phyloP scores from a whole-genome alignment of 371 early-diverging fungal genomes.

The Saksenaea vasiformis region DNA sequence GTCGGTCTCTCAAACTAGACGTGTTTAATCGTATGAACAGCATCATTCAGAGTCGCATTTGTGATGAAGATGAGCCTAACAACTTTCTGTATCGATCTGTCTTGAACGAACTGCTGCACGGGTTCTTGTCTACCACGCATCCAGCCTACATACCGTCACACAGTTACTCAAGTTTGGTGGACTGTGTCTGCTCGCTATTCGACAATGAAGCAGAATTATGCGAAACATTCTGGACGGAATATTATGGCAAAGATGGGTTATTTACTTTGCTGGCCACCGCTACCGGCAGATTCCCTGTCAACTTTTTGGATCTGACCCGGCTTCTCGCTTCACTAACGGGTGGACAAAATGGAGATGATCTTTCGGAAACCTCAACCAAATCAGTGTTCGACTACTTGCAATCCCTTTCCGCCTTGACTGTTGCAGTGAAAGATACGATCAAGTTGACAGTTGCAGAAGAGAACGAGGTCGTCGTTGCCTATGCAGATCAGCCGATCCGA shows the following conservation, averaged over 20 bases:
- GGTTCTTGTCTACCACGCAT: constrained; percentile 32
- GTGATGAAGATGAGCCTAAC: constrained; percentile 36
- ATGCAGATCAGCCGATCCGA: constrained; percentile 16
- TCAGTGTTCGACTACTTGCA: constrained; percentile 33
- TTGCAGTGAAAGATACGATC: constrained; percentile 16
- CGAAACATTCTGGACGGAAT: constrained; percentile 32
- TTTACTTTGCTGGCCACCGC: constrained; percentile 27
- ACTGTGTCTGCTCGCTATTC: constrained; percentile 22
- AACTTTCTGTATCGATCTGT: constrained; percentile 28
- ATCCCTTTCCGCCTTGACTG: constrained; percentile 19
- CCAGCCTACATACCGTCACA: constrained; percentile 28
- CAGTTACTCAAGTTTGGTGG: constrained; percentile 31
- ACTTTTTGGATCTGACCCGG: constrained; percentile 26
- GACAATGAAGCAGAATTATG: constrained; percentile 32
- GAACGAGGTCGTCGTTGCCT: constrained; percentile 6
- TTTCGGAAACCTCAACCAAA: constrained; percentile 18
- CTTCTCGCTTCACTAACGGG: constrained; percentile 34
- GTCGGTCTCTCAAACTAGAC: constrained; percentile 33
- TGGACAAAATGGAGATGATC: background rate
- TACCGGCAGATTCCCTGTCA: constrained; percentile 32
- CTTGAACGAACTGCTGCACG: constrained; percentile 20
- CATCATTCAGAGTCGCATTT: constrained; percentile 25
- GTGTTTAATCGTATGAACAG: constrained; percentile 26
- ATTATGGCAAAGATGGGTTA: constrained; percentile 16
- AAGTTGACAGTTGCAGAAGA: constrained; percentile 10